Evolutionary conservation across 1,284 basidiomycete genomes (phyloP).

Genomic region (Trametes hirsuta): DNA sequence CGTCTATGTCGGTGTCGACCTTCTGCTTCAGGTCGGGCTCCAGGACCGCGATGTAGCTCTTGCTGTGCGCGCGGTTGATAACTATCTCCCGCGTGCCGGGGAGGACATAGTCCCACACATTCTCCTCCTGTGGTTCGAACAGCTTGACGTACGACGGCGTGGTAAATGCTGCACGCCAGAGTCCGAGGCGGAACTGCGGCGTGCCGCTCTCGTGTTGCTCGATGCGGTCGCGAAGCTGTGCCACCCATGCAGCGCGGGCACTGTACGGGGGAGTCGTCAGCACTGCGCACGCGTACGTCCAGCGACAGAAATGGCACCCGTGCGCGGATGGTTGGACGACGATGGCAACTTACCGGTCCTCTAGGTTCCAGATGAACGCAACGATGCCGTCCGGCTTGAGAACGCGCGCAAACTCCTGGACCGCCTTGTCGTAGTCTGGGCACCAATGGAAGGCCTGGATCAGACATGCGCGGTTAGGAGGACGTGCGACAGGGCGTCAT

Average conservation of each 20-base stretch:
- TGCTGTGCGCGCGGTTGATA: constrained; percentile 66
- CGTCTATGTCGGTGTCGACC: constrained; percentile 50
- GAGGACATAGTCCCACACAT: constrained; percentile 52
- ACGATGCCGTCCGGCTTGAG: constrained; percentile 68
- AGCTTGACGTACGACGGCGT: constrained; percentile 53
- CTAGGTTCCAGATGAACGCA: constrained; percentile 80
- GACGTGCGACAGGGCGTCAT: neutral
- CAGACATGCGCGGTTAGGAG: neutral
- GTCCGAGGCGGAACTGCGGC: constrained; percentile 73
- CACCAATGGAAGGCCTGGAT: constrained; percentile 83
- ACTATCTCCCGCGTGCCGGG: constrained; percentile 53
- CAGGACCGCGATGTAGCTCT: constrained; percentile 73
- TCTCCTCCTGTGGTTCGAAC: constrained; percentile 61
- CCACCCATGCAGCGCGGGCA: constrained; percentile 67
- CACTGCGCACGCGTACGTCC: neutral
- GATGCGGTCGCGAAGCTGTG: constrained; percentile 63
- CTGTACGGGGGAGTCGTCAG: constrained; percentile 37
- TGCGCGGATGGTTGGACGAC: too few relatives aligned
- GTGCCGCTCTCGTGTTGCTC: constrained; percentile 68
- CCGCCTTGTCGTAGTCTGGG: constrained; percentile 67
- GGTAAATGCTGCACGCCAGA: constrained; percentile 69
- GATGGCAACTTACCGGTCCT: constrained; percentile 56
- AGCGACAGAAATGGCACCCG: neutral
- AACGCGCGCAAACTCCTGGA: constrained; percentile 69
- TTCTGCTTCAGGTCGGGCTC: constrained; percentile 53